Evolutionary conservation across 2,329 filamentous ascomycete species (phyloP).

Genomic region (Arthrinium phaeospermum): DNA sequence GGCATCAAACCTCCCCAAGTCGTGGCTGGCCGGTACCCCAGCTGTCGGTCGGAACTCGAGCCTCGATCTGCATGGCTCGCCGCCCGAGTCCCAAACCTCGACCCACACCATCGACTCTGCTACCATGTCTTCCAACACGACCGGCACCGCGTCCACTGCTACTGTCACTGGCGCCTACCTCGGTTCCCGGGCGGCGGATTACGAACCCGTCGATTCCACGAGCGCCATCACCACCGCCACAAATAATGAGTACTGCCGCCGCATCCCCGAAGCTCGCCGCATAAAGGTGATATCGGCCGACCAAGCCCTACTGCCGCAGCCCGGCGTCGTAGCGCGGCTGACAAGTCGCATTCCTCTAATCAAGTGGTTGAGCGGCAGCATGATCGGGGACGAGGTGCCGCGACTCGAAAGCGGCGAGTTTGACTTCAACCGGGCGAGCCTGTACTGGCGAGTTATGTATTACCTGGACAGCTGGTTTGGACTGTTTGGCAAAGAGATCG

Average conservation of each 20-base stretch:
- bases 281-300: slow-evolving; percentile 70
- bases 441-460: slow-evolving; percentile 73
- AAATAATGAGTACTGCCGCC: slow-evolving; percentile 59
- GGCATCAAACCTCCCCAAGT: slow-evolving; percentile 36
- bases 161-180: slow-evolving; percentile 47
- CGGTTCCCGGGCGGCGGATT: slow-evolving; percentile 17
- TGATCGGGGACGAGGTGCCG: slow-evolving; percentile 79
- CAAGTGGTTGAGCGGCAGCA: slow-evolving; percentile 72
- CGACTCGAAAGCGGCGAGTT: slow-evolving; percentile 76
- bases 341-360: slow-evolving; percentile 71
- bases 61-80: slow-evolving; percentile 45
- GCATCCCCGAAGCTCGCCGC: slow-evolving; percentile 70
- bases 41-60: slow-evolving; percentile 22
- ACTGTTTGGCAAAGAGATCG: slow-evolving; percentile 64
- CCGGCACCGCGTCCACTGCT: slow-evolving; percentile 49
- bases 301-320: slow-evolving; percentile 73
- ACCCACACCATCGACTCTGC: slow-evolving; percentile 64
- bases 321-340: slow-evolving; percentile 67
- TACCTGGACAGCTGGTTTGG: slow-evolving; percentile 64
- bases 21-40: slow-evolving; percentile 33
- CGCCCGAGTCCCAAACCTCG: slow-evolving; percentile 54
- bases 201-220: slow-evolving; percentile 22
- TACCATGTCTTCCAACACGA: slow-evolving; percentile 51
- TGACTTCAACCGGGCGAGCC: slow-evolving; percentile 71
- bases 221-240: slow-evolving; percentile 35